These are phyloP conservation scores for Tricholoma flavovirens DNA, from an alignment of 768 basidiomycete species.

Conservation along the genomic window DNA sequence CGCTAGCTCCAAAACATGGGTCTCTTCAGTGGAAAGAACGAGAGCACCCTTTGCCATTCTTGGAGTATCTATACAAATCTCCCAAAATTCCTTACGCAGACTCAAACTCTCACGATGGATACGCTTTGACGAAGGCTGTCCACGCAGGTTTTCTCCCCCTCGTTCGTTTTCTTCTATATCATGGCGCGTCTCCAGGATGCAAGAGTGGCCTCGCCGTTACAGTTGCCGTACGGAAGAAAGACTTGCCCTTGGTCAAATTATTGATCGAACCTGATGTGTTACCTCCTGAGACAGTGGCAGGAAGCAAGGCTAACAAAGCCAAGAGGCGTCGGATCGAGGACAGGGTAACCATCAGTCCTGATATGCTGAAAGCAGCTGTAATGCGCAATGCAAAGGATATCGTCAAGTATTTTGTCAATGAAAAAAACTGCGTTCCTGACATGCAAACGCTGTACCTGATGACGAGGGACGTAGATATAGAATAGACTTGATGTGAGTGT, in stretches of 20 bases:
- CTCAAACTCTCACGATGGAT: conserved; percentile 70
- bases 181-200: conserved; percentile 63
- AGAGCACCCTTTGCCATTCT: conserved; percentile 59
- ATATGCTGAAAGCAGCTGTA: conserved; percentile 65
- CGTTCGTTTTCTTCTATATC: conserved; percentile 60
- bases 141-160: conserved; percentile 58
- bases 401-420: conserved; percentile 59
- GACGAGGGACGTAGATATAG: not conserved
- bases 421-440: conserved; percentile 71
- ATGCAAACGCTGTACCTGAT: conserved; percentile 50
- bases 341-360: conserved; percentile 44
- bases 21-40: conserved; percentile 35
- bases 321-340: conserved; percentile 59
- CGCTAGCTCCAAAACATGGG: conserved; percentile 29
- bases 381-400: conserved; percentile 62
- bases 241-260: conserved; percentile 62
- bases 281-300: conserved; percentile 11
- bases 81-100: conserved; percentile 39
- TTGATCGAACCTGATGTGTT: conserved; percentile 58
- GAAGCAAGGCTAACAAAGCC: conserved; percentile 14
- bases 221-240: conserved; percentile 68
- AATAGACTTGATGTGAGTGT: not conserved
- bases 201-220: conserved; percentile 62
- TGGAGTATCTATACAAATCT: conserved; percentile 48
- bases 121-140: conserved; percentile 77